phyloP scores from a whole-genome alignment of 2,329 filamentous ascomycete species.

The Ceratocystis huliohia region DNA sequence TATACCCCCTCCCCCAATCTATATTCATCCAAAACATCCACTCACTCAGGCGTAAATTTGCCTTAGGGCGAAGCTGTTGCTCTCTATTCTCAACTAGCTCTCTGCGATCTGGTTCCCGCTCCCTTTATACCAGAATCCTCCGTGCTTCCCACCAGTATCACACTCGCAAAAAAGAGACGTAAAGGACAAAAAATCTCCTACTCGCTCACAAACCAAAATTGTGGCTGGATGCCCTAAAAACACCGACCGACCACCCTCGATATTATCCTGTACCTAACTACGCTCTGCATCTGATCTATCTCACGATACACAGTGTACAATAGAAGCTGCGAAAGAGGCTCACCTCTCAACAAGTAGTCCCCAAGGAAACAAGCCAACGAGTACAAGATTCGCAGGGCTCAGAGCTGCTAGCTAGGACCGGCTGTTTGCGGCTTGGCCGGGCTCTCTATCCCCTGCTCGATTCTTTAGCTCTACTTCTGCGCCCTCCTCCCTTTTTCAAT shows the following conservation, averaged over 20 bases:
- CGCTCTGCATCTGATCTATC: background rate
- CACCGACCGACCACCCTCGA: background rate
- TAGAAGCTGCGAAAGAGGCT: background rate
- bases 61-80: background rate
- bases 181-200: background rate
- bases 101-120: background rate
- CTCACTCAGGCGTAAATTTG: background rate
- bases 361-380: background rate
- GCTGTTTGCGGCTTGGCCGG: constrained; percentile 14
- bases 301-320: background rate
- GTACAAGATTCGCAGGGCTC: background rate
- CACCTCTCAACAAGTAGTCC: background rate
- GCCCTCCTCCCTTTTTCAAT: constrained; percentile 7
- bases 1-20: background rate
- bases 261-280: background rate
- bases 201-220: background rate
- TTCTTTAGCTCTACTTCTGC: background rate
- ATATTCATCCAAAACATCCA: background rate
- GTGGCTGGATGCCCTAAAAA: constrained; percentile 1
- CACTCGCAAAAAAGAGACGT: background rate
- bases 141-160: background rate
- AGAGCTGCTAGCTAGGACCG: background rate
- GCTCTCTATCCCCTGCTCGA: constrained; percentile 9
- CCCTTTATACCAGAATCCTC: background rate
- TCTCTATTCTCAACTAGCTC: background rate